These are phyloP conservation scores for Psilocybe cyanescens DNA, from an alignment of 768 basidiomycete genomes.

Conservation along the genomic window DNA sequence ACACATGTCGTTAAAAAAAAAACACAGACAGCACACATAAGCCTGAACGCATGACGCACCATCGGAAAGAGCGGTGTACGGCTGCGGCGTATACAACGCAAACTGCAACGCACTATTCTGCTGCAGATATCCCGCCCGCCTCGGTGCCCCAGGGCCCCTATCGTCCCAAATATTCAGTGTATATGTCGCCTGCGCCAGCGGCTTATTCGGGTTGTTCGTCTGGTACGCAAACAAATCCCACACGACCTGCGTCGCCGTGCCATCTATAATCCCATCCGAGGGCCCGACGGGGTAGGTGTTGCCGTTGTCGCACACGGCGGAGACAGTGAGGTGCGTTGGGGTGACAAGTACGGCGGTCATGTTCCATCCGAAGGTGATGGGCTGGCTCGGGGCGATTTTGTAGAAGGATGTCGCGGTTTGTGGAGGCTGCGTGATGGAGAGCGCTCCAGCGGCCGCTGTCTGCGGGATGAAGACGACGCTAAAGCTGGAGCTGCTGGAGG, in stretches of 20 bases:
- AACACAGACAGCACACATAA: not conserved
- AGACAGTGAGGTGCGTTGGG: slow-evolving; percentile 78
- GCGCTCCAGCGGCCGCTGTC: slow-evolving; percentile 55
- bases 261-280: slow-evolving; percentile 70
- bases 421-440: slow-evolving; percentile 81
- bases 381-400: slow-evolving; percentile 77
- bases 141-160: slow-evolving; percentile 64
- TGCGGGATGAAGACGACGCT: slow-evolving; percentile 26
- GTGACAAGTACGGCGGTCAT: slow-evolving; percentile 73
- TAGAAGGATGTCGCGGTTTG: slow-evolving; percentile 83
- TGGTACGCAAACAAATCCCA: slow-evolving; percentile 87
- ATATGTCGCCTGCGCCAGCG: slow-evolving; percentile 77
- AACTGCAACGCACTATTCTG: slow-evolving; percentile 76
- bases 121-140: slow-evolving; percentile 65
- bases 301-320: slow-evolving; percentile 83
- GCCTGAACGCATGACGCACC: slow-evolving; percentile 23
- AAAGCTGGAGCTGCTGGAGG: slow-evolving; percentile 5
- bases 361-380: slow-evolving; percentile 92
- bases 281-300: slow-evolving; percentile 91
- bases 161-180: slow-evolving; percentile 84
- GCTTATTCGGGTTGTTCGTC: slow-evolving; percentile 57
- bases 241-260: slow-evolving; percentile 68
- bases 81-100: slow-evolving; percentile 80
- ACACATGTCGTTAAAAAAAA: not conserved
- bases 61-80: slow-evolving; percentile 63